phyloP scores from a whole-genome alignment of 805 yeast genomes.

The Sugiyamaella americana region DNA sequence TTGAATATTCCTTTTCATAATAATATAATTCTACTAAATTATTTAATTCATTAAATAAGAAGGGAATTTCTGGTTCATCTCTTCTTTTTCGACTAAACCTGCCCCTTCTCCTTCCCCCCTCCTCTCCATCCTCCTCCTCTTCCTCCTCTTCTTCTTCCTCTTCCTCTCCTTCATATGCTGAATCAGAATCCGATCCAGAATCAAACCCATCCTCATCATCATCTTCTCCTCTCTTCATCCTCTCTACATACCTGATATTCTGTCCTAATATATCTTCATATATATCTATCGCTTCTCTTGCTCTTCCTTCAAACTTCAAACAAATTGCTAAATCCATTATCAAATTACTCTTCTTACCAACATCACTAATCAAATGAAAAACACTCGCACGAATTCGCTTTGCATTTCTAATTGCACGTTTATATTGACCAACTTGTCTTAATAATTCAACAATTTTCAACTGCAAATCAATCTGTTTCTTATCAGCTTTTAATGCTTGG shows the following conservation, averaged over 20 bases:
- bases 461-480: conserved; percentile 75
- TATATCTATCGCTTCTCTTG: conserved; percentile 67
- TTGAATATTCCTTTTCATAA: conserved; percentile 56
- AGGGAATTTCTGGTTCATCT: conserved; percentile 29
- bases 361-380: conserved; percentile 6
- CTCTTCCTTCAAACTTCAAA: conserved; percentile 47
- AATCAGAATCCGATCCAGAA: conserved; percentile 5
- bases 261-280: conserved; percentile 59
- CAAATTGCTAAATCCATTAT: conserved; percentile 21
- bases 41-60: conserved; percentile 86
- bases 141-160: conserved; percentile 16
- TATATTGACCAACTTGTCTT: conserved; percentile 23
- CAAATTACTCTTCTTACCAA: conserved; percentile 8
- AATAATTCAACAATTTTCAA: conserved; percentile 51
- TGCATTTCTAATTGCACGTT: conserved; percentile 25
- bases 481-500: conserved; percentile 81
- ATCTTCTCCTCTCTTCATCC: conserved; percentile 23
- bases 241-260: conserved; percentile 36
- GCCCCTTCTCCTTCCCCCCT: conserved; percentile 17
- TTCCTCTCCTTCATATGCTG: conserved; percentile 14
- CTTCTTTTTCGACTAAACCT: conserved; percentile 6
- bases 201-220: conserved; percentile 17
- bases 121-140: conserved; percentile 15
- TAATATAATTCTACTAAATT: conserved; percentile 74
- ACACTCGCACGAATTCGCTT: conserved; percentile 17